phyloP scores from a whole-genome alignment of 1,284 basidiomycete species.

The Porodaedalea pini region DNA sequence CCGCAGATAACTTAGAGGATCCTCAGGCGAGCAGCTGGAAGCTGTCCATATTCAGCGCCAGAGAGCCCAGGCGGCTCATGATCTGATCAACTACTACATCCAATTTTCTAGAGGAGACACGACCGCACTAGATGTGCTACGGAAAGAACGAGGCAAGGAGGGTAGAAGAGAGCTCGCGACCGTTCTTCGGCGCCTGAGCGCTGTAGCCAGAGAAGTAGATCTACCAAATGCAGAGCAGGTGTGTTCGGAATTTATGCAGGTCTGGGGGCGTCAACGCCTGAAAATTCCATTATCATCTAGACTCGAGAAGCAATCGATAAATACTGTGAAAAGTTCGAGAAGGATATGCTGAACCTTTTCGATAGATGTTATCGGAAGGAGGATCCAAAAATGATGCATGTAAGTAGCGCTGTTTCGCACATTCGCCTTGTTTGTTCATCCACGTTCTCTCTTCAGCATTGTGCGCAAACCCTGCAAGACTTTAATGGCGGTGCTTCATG shows the following conservation, averaged over 20 bases:
- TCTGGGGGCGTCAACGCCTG: neutral
- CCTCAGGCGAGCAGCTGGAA: conserved; percentile 89
- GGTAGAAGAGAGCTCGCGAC: conserved; percentile 89
- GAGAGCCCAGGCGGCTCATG: conserved; percentile 89
- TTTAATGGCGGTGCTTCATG: conserved; percentile 98
- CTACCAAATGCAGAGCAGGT: conserved; percentile 79
- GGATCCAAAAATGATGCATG: conserved; percentile 99
- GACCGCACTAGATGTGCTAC: conserved; percentile 69
- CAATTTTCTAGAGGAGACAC: conserved; percentile 88
- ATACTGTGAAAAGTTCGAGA: conserved; percentile 98
- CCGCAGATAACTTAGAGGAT: neutral
- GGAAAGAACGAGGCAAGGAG: conserved; percentile 78
- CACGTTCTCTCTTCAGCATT: conserved; percentile 62
- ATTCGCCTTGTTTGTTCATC: neutral
- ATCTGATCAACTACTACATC: conserved; percentile 95
- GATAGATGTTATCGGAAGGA: conserved; percentile 94
- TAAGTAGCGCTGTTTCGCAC: conserved; percentile 38
- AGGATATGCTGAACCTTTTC: conserved; percentile 95
- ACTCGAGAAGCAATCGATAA: conserved; percentile 87
- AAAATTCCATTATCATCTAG: conserved; percentile 33
- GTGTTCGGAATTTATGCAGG: conserved; percentile 21
- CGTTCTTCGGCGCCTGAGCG: conserved; percentile 82
- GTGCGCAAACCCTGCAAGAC: conserved; percentile 93
- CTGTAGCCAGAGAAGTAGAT: conserved; percentile 91
- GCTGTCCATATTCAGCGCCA: conserved; percentile 90